phyloP scores from a whole-genome alignment of 345 rosid species.

The Dovyalis caffra region DNA sequence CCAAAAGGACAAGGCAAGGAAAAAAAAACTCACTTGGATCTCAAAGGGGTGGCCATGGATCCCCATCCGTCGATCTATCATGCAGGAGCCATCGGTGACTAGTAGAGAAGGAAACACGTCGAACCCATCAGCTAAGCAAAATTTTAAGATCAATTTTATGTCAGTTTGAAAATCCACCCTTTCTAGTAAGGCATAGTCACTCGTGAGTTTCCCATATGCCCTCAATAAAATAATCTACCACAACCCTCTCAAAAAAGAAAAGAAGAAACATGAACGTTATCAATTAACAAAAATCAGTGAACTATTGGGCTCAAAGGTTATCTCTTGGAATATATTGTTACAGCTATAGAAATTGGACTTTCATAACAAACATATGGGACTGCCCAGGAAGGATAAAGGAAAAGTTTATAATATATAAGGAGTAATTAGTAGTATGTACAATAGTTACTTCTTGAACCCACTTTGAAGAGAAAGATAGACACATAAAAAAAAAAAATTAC shows the following conservation, averaged over 20 bases:
- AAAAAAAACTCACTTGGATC: slow-evolving; percentile 30
- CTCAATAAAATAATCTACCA: slow-evolving; percentile 38
- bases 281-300: not conserved
- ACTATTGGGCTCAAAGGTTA: not conserved
- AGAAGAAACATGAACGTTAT: slow-evolving; percentile 1
- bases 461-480: no score
- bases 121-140: slow-evolving; percentile 34
- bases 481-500: no score
- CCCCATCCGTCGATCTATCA: slow-evolving; percentile 39
- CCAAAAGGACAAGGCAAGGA: not conserved
- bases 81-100: slow-evolving; percentile 38
- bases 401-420: no score
- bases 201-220: slow-evolving; percentile 34
- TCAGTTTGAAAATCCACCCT: slow-evolving; percentile 39
- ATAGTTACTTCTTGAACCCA: no score
- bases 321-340: not conserved
- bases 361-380: not conserved
- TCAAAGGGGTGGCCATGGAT: slow-evolving; percentile 39
- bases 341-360: not conserved
- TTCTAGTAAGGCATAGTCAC: slow-evolving; percentile 36
- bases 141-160: slow-evolving; percentile 28
- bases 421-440: no score
- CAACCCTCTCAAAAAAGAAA: slow-evolving; percentile 19
- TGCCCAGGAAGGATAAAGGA: no score
- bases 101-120: slow-evolving; percentile 37